A percentile compares a stretch with the other conserved stretches of the same genome.
These are phyloP conservation scores for Cyberlindnera euphorbiiphila DNA, from an alignment of 805 yeast genomes.

Conservation along the genomic window DNA sequence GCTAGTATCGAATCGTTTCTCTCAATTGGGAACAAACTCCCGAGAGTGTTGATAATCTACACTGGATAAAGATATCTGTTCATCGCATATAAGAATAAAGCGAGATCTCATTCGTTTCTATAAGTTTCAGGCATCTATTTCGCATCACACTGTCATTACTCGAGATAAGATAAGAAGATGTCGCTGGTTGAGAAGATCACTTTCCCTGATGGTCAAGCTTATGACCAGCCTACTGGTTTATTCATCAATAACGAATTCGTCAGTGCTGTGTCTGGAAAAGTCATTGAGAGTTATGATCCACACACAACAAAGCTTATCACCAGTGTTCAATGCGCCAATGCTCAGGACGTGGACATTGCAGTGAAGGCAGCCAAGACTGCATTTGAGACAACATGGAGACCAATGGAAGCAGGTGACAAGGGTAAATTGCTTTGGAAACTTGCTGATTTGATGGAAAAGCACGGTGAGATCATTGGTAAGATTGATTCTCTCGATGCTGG, in stretches of 20 bases:
- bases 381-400: conserved; percentile 59
- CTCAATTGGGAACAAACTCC: neutral
- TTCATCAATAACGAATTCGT: conserved; percentile 87
- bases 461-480: conserved; percentile 58
- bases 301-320: conserved; percentile 59
- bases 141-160: too few relatives aligned
- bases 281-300: conserved; percentile 50
- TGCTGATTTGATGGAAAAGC: conserved; percentile 64
- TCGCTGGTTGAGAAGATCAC: conserved; percentile 34
- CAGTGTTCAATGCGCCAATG: conserved; percentile 27
- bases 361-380: conserved; percentile 52
- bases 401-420: conserved; percentile 55
- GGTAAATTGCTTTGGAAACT: conserved; percentile 51
- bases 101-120: too few relatives aligned
- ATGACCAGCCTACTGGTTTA: conserved; percentile 80
- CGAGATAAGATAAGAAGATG: conserved; percentile 2
- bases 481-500: conserved; percentile 79
- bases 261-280: conserved; percentile 53
- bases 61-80: too few relatives aligned
- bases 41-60: too few relatives aligned
- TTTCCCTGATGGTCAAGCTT: conserved; percentile 60
- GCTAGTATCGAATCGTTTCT: too few relatives aligned
- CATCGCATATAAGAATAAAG: too few relatives aligned
- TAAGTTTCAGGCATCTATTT: too few relatives aligned
- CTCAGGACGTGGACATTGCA: conserved; percentile 23